Evolutionary conservation across 768 basidiomycete genomes (phyloP).

Genomic region (Leccinum subtestaceum): DNA sequence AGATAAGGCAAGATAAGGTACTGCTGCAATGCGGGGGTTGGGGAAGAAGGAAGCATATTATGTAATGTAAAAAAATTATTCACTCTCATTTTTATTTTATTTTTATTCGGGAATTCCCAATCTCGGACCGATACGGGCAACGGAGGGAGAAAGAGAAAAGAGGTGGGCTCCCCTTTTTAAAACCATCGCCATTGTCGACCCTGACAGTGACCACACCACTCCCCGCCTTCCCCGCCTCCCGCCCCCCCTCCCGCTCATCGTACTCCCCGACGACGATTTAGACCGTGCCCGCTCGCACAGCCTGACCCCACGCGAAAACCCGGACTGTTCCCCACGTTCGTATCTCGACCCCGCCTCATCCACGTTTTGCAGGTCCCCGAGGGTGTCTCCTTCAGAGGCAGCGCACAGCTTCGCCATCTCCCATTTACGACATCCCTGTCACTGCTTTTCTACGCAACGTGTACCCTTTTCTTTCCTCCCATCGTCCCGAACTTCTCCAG

Average conservation of each 20-base stretch:
- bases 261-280: neutral
- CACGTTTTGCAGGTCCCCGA: constrained; percentile 29
- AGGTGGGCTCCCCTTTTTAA: constrained; percentile 4
- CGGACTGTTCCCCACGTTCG: constrained; percentile 26
- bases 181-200: constrained; percentile 11
- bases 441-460: constrained; percentile 23
- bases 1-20: constrained; percentile 26
- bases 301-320: neutral
- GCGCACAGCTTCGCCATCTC: constrained; percentile 21
- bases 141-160: constrained; percentile 17
- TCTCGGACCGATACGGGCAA: constrained; percentile 27
- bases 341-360: constrained; percentile 20
- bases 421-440: constrained; percentile 25
- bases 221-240: neutral
- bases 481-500: constrained; percentile 11
- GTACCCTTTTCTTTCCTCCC: constrained; percentile 20
- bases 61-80: constrained; percentile 2
- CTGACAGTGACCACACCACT: neutral
- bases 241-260: neutral
- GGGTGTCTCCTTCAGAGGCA: constrained; percentile 14
- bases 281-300: constrained; percentile 1
- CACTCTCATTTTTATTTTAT: neutral
- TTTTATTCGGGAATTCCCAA: constrained; percentile 13
- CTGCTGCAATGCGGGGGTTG: constrained; percentile 21
- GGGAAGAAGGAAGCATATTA: constrained; percentile 6